Percentiles rank a stretch among this genome's conserved stretches.
Evolutionary conservation across 352 stramenopile genomes (phyloP).

Genomic region (Phytopythium aichiense): DNA sequence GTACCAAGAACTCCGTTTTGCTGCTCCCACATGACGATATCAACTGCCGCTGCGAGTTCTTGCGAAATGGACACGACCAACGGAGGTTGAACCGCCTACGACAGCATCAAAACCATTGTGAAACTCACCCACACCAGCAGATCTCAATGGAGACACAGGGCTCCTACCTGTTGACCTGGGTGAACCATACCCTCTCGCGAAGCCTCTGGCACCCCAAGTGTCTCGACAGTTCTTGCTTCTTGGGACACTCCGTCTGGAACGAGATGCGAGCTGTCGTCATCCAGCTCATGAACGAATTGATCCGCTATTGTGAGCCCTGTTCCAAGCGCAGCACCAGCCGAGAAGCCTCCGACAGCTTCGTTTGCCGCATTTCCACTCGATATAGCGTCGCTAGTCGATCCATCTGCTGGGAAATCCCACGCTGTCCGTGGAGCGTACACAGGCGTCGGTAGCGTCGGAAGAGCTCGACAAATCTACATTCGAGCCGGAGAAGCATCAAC

Average conservation of each 20-base stretch:
- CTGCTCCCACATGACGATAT: conserved; percentile 43
- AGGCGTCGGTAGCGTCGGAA: neutral
- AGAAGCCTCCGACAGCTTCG: neutral
- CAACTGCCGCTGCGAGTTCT: conserved; percentile 32
- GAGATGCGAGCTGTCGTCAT: neutral
- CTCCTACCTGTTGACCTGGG: neutral
- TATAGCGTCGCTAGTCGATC: no score
- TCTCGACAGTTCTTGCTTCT: neutral
- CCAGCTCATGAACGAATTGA: conserved; percentile 1
- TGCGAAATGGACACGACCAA: conserved; percentile 20
- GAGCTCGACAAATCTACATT: neutral
- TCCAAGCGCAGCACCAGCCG: neutral
- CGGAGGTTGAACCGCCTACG: neutral
- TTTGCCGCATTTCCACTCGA: neutral
- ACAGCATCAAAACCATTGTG: neutral
- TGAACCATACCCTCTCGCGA: neutral
- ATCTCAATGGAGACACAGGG: neutral
- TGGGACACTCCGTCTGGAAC: neutral
- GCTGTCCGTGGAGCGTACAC: neutral
- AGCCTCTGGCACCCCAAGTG: neutral
- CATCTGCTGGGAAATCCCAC: neutral
- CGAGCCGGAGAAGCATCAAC: neutral
- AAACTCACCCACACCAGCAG: neutral
- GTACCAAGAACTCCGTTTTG: conserved; percentile 22
- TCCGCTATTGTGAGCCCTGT: neutral